Base-by-base conservation (phyloP, 345 rosid genomes). In the Luvunga scandens region DNA sequence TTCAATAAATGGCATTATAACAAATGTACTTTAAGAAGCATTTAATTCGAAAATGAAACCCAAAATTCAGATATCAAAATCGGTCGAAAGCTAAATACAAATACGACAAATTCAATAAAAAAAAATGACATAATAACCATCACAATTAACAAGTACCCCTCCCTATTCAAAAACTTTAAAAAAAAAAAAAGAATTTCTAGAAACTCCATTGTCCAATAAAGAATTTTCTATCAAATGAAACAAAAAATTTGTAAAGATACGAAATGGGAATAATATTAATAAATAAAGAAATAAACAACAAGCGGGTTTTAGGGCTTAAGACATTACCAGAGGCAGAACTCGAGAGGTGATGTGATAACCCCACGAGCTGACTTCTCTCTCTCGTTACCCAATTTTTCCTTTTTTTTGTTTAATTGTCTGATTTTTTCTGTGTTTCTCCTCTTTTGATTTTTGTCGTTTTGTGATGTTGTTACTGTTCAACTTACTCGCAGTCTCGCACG, bases 291-390 rank as follows among this genome's bases (percentile, higher is more conserved):
- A 13, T 57, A 75, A 25, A 64, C 25, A 16, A 50, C 24, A 27
- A 62, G 27, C 8, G 39, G 39, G 53, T 25, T 65, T 59, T 78
- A 75, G 82, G 59, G 76, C 74, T 82, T 63, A n/a, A 21, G 60
- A 33, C 63, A 77, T 61, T 64, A 78, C 72, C 66, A 34, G 65
- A 28, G 57, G 60, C 63, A 18, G 64, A 33, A 59, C 25, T 33
- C 50, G 66, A 69, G 76, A 69, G 13, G 36, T 13, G 64, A 22
- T 28, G n/a, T 18, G 57, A 53, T 18, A 18, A 53, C 57, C 0
- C 57, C 57, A 38, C 62, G 34, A 65, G 18, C 30, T 57, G 63
- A 36, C 0, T 66, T 21, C 48, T 50, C 48, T 50, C 6, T 9
- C 62, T 24, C 27, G 27, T 39, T 34, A 56, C 73, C 50, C 65